Evolutionary conservation across 75 land plant species (phyloP).

Genomic region (Pinus taeda): DNA sequence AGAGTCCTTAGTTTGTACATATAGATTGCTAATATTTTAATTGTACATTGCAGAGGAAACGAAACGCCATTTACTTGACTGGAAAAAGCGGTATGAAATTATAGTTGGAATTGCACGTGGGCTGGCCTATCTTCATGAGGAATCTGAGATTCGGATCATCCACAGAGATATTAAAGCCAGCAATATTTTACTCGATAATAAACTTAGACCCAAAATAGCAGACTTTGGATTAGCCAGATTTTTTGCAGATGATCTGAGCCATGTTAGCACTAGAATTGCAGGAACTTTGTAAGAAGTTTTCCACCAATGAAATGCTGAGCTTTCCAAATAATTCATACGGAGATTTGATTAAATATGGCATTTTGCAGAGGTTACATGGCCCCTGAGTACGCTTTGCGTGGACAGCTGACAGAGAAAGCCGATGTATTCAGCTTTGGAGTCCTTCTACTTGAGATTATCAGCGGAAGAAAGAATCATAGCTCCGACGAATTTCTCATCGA

Average conservation of each 20-base stretch:
- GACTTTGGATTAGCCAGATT: constrained; percentile 95
- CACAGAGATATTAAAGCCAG: constrained; percentile 92
- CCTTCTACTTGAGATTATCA: too few species aligned
- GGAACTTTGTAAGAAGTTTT: constrained; percentile 67
- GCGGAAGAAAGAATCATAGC: too few species aligned
- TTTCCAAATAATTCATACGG: too few species aligned
- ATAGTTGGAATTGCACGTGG: constrained; percentile 65
- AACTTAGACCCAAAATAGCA: constrained; percentile 70
- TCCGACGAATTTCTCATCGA: too few species aligned
- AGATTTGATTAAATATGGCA: too few species aligned
- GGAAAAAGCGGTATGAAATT: constrained; percentile 47
- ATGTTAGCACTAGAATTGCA: constrained; percentile 84
- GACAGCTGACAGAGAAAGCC: too few species aligned
- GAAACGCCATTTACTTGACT: constrained; percentile 24
- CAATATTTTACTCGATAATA: constrained; percentile 76
- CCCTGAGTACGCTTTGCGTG: too few species aligned
- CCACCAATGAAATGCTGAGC: neutral
- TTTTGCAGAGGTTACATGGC: too few species aligned
- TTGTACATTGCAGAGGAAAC: neutral
- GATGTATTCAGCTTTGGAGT: too few species aligned
- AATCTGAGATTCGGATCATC: constrained; percentile 58
- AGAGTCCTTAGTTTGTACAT: too few species aligned
- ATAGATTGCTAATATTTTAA: too few species aligned
- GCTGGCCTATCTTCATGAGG: constrained; percentile 85
- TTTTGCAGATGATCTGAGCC: constrained; percentile 68